phyloP scores from a whole-genome alignment of 495 filamentous ascomycete genomes.

The Hypoxylon crocopeplum region DNA sequence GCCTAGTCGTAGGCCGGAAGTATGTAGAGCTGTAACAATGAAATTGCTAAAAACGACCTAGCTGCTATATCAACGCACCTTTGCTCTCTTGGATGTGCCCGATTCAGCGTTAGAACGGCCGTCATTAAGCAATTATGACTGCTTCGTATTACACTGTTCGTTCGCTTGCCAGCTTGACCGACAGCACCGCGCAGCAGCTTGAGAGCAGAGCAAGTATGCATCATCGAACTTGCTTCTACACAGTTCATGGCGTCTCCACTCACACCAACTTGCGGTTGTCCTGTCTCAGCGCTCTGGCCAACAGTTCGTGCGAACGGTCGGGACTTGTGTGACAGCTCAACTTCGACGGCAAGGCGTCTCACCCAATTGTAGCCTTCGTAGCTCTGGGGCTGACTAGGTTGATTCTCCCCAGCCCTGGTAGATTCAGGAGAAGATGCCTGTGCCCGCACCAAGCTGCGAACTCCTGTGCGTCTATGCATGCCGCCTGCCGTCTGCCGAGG shows the following conservation, averaged over 20 bases:
- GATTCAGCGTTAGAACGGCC: background rate
- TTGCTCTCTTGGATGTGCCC: no score
- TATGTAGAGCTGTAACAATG: constrained; percentile 29
- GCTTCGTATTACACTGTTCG: background rate
- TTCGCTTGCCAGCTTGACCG: constrained; percentile 3
- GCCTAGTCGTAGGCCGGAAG: constrained; percentile 10
- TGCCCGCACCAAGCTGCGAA: constrained; percentile 29
- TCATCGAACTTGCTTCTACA: constrained; percentile 1
- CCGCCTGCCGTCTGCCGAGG: constrained; percentile 22
- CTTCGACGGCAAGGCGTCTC: constrained; percentile 13
- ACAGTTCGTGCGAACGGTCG: constrained; percentile 48
- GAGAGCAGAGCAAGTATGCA: constrained; percentile 3
- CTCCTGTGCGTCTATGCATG: constrained; percentile 35
- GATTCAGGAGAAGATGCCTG: constrained; percentile 1
- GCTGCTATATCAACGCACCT: background rate
- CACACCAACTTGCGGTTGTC: background rate
- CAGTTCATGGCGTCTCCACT: constrained; percentile 1
- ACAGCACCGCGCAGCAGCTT: constrained; percentile 8
- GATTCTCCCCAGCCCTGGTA: background rate
- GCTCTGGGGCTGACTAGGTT: constrained; percentile 9
- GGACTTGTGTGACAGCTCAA: constrained; percentile 43
- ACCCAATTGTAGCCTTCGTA: constrained; percentile 13
- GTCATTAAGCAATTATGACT: background rate
- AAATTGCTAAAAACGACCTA: constrained; percentile 17
- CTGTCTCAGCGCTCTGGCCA: constrained; percentile 51